Percentiles rank a stretch among this genome's conserved stretches.
These are phyloP conservation scores for Helenozyma rhizophorensis DNA, from an alignment of 805 yeast genomes.

Conservation along the genomic window DNA sequence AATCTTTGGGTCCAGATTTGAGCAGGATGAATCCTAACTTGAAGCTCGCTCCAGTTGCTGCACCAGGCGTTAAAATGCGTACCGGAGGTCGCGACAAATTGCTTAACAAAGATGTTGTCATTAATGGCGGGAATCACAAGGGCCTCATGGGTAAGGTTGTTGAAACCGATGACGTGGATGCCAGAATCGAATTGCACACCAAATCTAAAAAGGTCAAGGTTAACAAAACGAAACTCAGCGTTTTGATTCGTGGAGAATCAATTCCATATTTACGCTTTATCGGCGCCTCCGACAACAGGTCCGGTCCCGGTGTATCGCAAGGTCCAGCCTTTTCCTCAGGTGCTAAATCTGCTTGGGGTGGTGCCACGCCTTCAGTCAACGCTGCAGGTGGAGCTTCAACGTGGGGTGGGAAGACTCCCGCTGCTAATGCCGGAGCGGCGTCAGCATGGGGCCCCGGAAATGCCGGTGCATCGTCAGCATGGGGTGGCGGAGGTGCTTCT, in stretches of 20 bases:
- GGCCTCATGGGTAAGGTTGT: conserved; percentile 91
- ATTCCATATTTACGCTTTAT: conserved; percentile 77
- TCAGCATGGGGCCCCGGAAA: conserved; percentile 35
- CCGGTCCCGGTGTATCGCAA: conserved; percentile 17
- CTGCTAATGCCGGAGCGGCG: conserved; percentile 19
- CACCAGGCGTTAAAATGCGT: conserved; percentile 45
- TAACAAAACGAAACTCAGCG: conserved; percentile 72
- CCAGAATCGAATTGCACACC: conserved; percentile 91
- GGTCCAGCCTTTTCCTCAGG: conserved; percentile 37
- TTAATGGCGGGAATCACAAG: conserved; percentile 88
- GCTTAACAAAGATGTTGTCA: conserved; percentile 77
- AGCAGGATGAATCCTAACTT: conserved; percentile 82
- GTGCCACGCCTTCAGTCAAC: conserved; percentile 18
- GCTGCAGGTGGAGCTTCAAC: conserved; percentile 46
- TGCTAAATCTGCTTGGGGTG: conserved; percentile 54
- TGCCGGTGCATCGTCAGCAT: conserved; percentile 22
- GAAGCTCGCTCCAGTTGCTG: conserved; percentile 41
- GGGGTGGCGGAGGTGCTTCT: conserved; percentile 29
- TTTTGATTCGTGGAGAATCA: conserved; percentile 63
- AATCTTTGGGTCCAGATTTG: conserved; percentile 58
- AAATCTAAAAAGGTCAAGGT: conserved; percentile 85
- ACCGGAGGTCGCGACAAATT: conserved; percentile 78
- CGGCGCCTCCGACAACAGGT: conserved; percentile 39
- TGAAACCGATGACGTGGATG: conserved; percentile 88
- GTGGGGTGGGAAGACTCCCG: conserved; percentile 36